Percentiles rank a stretch among this genome's conserved stretches.
Evolutionary conservation across 345 rosid genomes (phyloP).

Genomic region (Kernera saxatilis): DNA sequence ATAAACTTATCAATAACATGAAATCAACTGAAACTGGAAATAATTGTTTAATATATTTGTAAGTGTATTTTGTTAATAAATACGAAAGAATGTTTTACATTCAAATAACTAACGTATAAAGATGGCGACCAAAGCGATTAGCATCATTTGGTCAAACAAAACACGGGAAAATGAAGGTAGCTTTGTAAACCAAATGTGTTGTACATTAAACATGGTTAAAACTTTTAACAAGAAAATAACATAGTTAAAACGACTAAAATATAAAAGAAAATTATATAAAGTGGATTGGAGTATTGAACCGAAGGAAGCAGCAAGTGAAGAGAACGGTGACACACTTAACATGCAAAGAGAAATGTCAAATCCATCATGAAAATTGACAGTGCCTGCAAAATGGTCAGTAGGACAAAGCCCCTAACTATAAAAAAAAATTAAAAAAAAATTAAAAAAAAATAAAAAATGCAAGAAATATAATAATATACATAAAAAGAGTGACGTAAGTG

Average conservation of each 20-base stretch:
- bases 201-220: no score
- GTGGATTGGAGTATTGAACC: background rate
- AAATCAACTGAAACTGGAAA: background rate
- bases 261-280: background rate
- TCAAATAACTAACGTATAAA: background rate
- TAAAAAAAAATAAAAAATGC: background rate
- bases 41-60: no score
- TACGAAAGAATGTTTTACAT: background rate
- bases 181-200: background rate
- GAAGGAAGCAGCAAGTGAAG: background rate
- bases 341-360: slow-evolving; percentile 32
- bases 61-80: background rate
- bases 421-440: background rate
- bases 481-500: slow-evolving; percentile 42
- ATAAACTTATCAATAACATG: background rate
- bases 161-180: background rate
- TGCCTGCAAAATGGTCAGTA: slow-evolving; percentile 20
- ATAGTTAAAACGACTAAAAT: no score
- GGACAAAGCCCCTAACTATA: slow-evolving; percentile 11
- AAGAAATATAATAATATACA: background rate
- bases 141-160: background rate
- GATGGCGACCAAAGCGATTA: background rate
- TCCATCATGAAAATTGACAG: slow-evolving; percentile 30
- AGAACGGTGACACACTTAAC: slow-evolving; percentile 14
- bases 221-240: no score